Evolutionary conservation across 2,329 filamentous ascomycete species (phyloP).

Genomic region (Bisporella sp.): DNA sequence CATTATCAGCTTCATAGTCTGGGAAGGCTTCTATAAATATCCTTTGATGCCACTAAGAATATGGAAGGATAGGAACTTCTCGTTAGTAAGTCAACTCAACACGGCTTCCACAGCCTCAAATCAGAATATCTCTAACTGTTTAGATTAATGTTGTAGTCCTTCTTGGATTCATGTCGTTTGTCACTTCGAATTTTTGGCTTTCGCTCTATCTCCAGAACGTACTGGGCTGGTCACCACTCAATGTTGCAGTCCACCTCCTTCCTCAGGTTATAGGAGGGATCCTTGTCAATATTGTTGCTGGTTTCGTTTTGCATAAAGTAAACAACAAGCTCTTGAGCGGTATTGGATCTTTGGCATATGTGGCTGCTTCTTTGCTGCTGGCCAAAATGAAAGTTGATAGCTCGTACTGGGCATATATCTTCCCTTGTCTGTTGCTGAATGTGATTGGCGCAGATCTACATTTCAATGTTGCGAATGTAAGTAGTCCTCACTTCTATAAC

Average conservation of each 20-base stretch:
- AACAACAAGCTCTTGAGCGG: conserved; percentile 57
- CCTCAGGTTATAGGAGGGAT: conserved; percentile 60
- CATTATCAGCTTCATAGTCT: conserved; percentile 52
- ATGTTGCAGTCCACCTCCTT: conserved; percentile 55
- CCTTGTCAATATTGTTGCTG: conserved; percentile 55
- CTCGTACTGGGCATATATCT: conserved; percentile 59
- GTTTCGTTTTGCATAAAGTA: conserved; percentile 53
- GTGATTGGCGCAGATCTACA: conserved; percentile 62
- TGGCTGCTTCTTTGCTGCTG: conserved; percentile 40
- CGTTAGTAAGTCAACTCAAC: conserved; percentile 39
- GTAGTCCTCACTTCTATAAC: conserved; percentile 16
- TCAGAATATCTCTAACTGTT: not conserved
- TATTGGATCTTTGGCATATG: conserved; percentile 33
- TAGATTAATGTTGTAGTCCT: conserved; percentile 49
- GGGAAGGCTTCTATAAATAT: conserved; percentile 47
- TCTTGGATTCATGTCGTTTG: conserved; percentile 56
- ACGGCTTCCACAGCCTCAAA: not conserved
- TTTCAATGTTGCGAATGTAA: conserved; percentile 61
- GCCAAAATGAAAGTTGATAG: conserved; percentile 47
- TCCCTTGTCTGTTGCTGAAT: conserved; percentile 50
- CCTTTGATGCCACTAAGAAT: conserved; percentile 47
- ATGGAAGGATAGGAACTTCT: conserved; percentile 58
- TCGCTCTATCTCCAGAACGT: conserved; percentile 58
- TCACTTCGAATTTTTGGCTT: conserved; percentile 52
- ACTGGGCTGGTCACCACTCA: conserved; percentile 43